These are phyloP conservation scores for Harringtonia aguacate DNA, from an alignment of 2,329 filamentous ascomycete genomes.

Conservation along the genomic window DNA sequence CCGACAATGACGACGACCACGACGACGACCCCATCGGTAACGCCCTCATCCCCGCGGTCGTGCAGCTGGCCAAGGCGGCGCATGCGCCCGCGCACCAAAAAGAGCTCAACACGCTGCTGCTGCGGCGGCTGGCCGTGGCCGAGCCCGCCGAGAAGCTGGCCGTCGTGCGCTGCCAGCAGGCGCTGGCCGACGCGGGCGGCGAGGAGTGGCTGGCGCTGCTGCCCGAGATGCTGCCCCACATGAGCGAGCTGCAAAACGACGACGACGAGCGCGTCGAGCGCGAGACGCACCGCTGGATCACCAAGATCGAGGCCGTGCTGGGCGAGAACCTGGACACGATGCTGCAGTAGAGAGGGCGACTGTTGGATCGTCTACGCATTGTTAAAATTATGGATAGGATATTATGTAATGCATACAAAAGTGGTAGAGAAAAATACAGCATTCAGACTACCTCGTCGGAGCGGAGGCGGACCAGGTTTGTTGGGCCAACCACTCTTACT, in stretches of 20 bases:
- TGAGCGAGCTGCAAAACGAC: slow-evolving; percentile 92
- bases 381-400: too few species aligned
- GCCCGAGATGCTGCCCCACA: slow-evolving; percentile 92
- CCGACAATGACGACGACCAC: slow-evolving; percentile 20
- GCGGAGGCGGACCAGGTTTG: too few species aligned
- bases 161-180: slow-evolving; percentile 72
- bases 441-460: too few species aligned
- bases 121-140: slow-evolving; percentile 62
- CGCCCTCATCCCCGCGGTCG: slow-evolving; percentile 62
- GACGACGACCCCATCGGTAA: slow-evolving; percentile 25
- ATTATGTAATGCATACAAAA: too few species aligned
- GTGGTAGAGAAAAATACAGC: too few species aligned
- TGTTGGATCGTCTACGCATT: too few species aligned
- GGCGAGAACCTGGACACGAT: slow-evolving; percentile 88
- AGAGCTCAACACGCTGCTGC: slow-evolving; percentile 67
- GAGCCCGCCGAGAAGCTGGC: slow-evolving; percentile 64
- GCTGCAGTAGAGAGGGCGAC: slow-evolving; percentile 59
- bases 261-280: slow-evolving; percentile 88
- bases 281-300: slow-evolving; percentile 84
- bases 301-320: slow-evolving; percentile 76
- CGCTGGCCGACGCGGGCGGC: slow-evolving; percentile 63
- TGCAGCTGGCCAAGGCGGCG: slow-evolving; percentile 68
- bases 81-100: slow-evolving; percentile 87
- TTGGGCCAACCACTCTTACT: too few species aligned
- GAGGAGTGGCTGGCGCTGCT: slow-evolving; percentile 90